Percentiles rank a stretch among this genome's conserved stretches.
Evolutionary conservation across 441 rosid genomes (phyloP).

Genomic region (Euphorbia schlechtendalii): DNA sequence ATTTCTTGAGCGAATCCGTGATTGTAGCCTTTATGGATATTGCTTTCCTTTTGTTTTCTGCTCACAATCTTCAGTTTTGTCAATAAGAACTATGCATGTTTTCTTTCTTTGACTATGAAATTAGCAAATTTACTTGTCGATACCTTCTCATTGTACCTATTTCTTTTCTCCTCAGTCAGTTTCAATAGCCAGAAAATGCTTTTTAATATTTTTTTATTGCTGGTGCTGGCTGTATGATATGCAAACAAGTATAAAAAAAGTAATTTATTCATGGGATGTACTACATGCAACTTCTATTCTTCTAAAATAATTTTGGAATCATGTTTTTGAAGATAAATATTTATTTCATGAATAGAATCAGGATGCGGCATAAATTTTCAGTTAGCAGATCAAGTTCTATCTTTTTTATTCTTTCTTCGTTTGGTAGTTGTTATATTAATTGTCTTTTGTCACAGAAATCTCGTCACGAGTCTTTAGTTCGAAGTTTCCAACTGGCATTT

Average conservation of each 20-base stretch:
- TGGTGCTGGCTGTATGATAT: not conserved
- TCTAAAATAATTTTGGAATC: not conserved
- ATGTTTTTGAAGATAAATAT: not conserved
- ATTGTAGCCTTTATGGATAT: not conserved
- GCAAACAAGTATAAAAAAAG: not conserved
- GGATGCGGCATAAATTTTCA: slow-evolving; percentile 5
- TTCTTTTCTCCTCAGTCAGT: not conserved
- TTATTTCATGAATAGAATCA: not conserved
- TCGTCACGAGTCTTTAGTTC: slow-evolving; percentile 58
- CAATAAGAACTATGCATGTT: not conserved
- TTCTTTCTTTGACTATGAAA: slow-evolving; percentile 7
- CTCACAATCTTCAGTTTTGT: not conserved
- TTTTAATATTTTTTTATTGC: not conserved
- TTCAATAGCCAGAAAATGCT: slow-evolving; percentile 1
- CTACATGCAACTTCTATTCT: not conserved
- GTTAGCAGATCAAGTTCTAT: not conserved
- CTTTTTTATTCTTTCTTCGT: slow-evolving; percentile 7
- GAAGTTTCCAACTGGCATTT: slow-evolving; percentile 92
- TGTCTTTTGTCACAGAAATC: slow-evolving; percentile 59
- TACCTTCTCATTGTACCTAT: not conserved
- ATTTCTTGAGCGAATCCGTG: not conserved
- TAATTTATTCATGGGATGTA: not conserved
- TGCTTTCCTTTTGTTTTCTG: not conserved
- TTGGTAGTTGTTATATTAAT: slow-evolving; percentile 10
- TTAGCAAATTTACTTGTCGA: not conserved